Percentiles rank a stretch among this genome's conserved stretches.
These are phyloP conservation scores for Neurospora intermedia DNA, from an alignment of 495 filamentous ascomycete species.

Conservation along the genomic window DNA sequence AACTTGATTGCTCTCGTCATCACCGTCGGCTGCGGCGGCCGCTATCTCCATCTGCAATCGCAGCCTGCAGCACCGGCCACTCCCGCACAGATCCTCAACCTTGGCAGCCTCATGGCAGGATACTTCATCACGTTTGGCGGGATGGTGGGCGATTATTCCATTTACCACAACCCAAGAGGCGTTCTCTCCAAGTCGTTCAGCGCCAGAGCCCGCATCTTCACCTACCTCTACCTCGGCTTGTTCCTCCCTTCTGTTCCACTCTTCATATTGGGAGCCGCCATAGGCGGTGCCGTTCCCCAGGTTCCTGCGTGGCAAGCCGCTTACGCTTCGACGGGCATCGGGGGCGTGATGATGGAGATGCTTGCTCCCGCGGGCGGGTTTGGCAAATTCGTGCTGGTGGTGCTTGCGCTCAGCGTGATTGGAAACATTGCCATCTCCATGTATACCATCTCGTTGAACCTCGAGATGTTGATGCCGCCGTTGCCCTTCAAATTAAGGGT, in stretches of 20 bases:
- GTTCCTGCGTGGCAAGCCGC: slow-evolving; percentile 27
- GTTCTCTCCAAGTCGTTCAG: background rate
- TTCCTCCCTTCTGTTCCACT: slow-evolving; percentile 38
- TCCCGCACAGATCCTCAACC: slow-evolving; percentile 19
- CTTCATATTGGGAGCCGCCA: slow-evolving; percentile 42
- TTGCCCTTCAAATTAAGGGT: slow-evolving; percentile 15
- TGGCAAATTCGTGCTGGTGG: slow-evolving; percentile 39
- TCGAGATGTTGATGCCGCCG: slow-evolving; percentile 39
- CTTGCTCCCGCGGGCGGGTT: slow-evolving; percentile 39
- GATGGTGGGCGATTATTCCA: slow-evolving; percentile 30
- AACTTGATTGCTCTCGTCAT: slow-evolving; percentile 40
- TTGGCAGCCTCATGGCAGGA: slow-evolving; percentile 28
- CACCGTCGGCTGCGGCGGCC: slow-evolving; percentile 37
- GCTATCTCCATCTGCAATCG: slow-evolving; percentile 28
- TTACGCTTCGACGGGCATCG: slow-evolving; percentile 33
- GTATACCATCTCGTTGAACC: slow-evolving; percentile 39
- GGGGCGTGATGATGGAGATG: slow-evolving; percentile 41
- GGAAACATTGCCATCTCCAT: slow-evolving; percentile 37
- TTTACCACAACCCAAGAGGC: slow-evolving; percentile 21
- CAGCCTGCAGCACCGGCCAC: slow-evolving; percentile 14
- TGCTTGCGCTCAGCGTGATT: slow-evolving; percentile 39
- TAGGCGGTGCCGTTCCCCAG: slow-evolving; percentile 33
- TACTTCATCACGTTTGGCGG: slow-evolving; percentile 36
- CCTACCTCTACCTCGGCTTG: slow-evolving; percentile 34
- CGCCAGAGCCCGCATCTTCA: slow-evolving; percentile 23